Base-by-base conservation (phyloP, 805 yeast species). In the Cyberlindnera lachancei region DNA sequence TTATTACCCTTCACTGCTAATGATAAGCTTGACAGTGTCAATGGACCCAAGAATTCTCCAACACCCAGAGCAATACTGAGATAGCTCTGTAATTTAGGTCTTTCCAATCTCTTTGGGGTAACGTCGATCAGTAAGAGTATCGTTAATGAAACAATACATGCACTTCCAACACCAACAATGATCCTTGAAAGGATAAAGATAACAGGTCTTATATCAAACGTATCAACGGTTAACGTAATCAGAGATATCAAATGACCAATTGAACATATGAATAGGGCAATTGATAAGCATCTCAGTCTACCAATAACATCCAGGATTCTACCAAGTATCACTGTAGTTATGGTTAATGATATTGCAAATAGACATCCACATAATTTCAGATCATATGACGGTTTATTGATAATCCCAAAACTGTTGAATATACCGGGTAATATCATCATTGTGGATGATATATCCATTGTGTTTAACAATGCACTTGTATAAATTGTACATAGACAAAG, bases 301-400 rank as follows among this genome's bases (percentile, higher is more conserved):
- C 76, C 77, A 46, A 72, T 69, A 7, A 73, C 70, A 46, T 74
- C 80, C 2, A 75, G 63, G 17, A 71, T 46, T 20, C 80, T 53
- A 2, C 80, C 80, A 30, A 67, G 62, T 9, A 72, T 46, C 4
- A 71, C 70, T 42, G 73, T 78, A 39, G 71, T 69, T 6, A 66
- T 65, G 6, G 74, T 61, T 31, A 64, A 65, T 6, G 77, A 73
- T 31, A 74, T 63, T 18, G 71, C 50, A 12, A 66, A 50, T 3
- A 77, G 66, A 0, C 79, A 67, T 11, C 77, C n/a, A n/a, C n/a
- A n/a, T n/a, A n/a, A n/a, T n/a, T n/a, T n/a, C 77, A 0, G 75
- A 76, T 80, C 81, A 74, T 30, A 73, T 68, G 21, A 73, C 68
- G 1, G 75, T 63, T 18, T 54, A 53, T 21, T 63, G 25, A 7